Base-by-base conservation (phyloP, 1,284 basidiomycete genomes). In the Hypsizygus ulmarius region DNA sequence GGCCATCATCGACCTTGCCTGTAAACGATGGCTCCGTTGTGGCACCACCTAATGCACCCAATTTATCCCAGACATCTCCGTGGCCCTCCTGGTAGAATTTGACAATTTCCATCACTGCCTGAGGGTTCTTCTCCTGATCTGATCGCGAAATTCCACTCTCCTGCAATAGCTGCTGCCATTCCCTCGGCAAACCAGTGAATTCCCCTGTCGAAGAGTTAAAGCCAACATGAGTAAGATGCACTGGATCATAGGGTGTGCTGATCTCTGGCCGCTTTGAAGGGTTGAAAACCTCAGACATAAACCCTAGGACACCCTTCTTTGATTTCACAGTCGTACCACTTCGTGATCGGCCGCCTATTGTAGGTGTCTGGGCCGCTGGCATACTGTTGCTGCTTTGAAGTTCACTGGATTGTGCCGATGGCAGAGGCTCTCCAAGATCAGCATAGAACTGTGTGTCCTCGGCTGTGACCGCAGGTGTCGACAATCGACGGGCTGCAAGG, bases 171-270 rank as follows among this genome's bases (percentile, higher is more conserved):
- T 97, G 92, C 66, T 99, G 97, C 97, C 97, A 99, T 72, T 99
- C 96, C 66, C 95, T 95, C 1, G 97, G 97, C 47, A 99, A 77
- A 3, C 97, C 97, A 7, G 91, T 95, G 72, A 94, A 99, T 72
- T 99, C 95, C 50, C 97, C 97, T 0, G 96, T 99, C 52, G 93
- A 95, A 28, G 93, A 93, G 71, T 99, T 97, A 81, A 98, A 99
- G 53, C 96, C 97, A 64, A 99, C 97, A 64, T 99, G 97, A 0
- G 96, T 99, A 58, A 99, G 85, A 72, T 99, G 97, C 33, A 99
- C 95, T n/a, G 97, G 97, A 68, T 99, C 97, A 67, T 97, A 99
- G 1, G 93, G 96, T 2, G 93, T 97, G 58, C 91, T 95, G 73
- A 99, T 99, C 70, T 97, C 93, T 14, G 87, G 87, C 35, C 90